Conservation (phyloP, 768 basidiomycete species). For the Suillus ampliporus region DNA sequence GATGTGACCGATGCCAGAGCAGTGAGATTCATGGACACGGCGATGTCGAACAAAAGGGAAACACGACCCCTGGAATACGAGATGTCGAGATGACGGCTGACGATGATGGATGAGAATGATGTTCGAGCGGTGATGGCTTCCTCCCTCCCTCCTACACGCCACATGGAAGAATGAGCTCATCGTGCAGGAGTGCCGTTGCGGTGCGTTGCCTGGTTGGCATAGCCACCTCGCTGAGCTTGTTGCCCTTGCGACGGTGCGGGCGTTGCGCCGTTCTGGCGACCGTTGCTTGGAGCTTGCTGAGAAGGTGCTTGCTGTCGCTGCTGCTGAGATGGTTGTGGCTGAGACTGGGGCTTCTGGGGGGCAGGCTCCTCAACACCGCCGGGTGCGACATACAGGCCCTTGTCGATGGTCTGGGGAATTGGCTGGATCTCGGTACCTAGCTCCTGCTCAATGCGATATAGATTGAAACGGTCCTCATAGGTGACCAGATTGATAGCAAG, state of each 20-base stretch:
- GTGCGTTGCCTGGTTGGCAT: slow-evolving; percentile 31
- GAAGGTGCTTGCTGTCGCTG: slow-evolving; percentile 35
- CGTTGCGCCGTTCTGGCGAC: slow-evolving; percentile 33
- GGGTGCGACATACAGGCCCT: slow-evolving; percentile 91
- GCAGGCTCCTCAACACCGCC: slow-evolving; percentile 49
- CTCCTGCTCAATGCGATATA: slow-evolving; percentile 98
- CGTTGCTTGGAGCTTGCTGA: slow-evolving; percentile 34
- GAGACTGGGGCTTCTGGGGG: slow-evolving; percentile 45
- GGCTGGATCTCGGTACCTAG: slow-evolving; percentile 97
- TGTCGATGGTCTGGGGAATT: slow-evolving; percentile 91
- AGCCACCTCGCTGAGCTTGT: slow-evolving; percentile 23
- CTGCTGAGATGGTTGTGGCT: slow-evolving; percentile 38
- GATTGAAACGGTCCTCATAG: slow-evolving; percentile 96
- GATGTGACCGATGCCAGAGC: slow-evolving; percentile 20
- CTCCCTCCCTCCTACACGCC: slow-evolving; percentile 1
- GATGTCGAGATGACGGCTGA: slow-evolving; percentile 18
- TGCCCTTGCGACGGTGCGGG: slow-evolving; percentile 27
- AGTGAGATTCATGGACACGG: slow-evolving; percentile 17
- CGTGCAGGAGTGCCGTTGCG: slow-evolving; percentile 34
- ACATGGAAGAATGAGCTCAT: slow-evolving; percentile 22
- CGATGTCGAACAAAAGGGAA: slow-evolving; percentile 18
- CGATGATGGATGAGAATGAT: slow-evolving; percentile 22
- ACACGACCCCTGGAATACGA: slow-evolving; percentile 19
- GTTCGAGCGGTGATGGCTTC: slow-evolving; percentile 18
- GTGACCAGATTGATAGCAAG: slow-evolving; percentile 98